Evolutionary conservation across 306 rosid species (phyloP).

Genomic region (Acacia acuminata): DNA sequence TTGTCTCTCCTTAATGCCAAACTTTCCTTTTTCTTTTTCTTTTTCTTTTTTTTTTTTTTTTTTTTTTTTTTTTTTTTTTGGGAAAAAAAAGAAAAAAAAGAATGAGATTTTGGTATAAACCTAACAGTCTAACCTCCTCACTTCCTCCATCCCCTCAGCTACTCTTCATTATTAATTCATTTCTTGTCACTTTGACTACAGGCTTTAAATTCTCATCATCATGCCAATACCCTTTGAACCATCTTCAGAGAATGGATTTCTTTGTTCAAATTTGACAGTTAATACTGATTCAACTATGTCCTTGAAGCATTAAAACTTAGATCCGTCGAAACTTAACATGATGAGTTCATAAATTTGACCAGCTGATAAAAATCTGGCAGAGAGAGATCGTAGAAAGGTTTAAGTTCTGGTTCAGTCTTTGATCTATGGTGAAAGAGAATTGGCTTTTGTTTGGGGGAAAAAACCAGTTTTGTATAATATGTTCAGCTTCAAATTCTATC

Average conservation of each 20-base stretch:
- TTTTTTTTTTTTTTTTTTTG: background rate
- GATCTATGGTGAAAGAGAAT: background rate
- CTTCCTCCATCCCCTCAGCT: slow-evolving; percentile 20
- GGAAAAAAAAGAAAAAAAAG: background rate
- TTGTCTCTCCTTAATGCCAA: background rate
- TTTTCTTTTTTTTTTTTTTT: background rate
- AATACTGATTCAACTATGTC: background rate
- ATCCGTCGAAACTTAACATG: background rate
- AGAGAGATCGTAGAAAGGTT: background rate
- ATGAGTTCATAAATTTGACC: background rate
- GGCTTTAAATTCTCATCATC: background rate
- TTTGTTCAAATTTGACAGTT: background rate
- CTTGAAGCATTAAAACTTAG: background rate
- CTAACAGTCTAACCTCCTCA: slow-evolving; percentile 49
- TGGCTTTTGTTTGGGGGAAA: too few relatives aligned
- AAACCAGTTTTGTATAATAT: background rate
- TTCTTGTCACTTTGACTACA: slow-evolving; percentile 30
- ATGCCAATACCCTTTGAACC: background rate
- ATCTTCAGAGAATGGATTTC: background rate
- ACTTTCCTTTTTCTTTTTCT: background rate
- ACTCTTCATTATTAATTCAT: background rate
- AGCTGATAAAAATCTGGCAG: background rate
- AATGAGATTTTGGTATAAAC: slow-evolving; percentile 47
- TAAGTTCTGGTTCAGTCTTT: background rate
- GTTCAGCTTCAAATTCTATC: background rate